Percentiles rank a stretch among this genome's conserved stretches.
Evolutionary conservation across 768 basidiomycete species (phyloP).

Genomic region (Trametes villosa): DNA sequence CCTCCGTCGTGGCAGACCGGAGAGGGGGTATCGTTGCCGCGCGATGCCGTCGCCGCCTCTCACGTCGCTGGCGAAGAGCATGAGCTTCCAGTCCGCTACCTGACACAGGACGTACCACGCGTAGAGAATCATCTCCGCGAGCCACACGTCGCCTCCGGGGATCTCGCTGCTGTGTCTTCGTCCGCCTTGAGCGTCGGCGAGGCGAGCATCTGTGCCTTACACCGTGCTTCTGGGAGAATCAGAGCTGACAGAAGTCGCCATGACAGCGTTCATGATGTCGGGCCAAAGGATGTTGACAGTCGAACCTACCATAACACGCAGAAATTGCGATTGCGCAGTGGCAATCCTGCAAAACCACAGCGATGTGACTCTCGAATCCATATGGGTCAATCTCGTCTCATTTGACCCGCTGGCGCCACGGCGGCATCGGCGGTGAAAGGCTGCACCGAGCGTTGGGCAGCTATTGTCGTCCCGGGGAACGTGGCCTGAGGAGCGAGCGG

Average conservation of each 20-base stretch:
- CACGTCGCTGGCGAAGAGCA: background rate
- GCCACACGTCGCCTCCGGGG: slow-evolving; percentile 10
- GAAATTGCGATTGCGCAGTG: too few relatives aligned
- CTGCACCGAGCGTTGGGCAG: background rate
- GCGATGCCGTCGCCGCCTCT: background rate
- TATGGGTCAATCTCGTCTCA: too few relatives aligned
- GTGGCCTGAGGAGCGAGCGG: too few relatives aligned
- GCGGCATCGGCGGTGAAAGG: background rate
- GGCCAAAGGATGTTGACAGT: background rate
- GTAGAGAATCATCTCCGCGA: background rate
- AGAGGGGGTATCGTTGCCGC: background rate
- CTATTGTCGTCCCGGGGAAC: background rate
- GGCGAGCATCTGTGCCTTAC: background rate
- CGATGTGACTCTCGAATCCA: too few relatives aligned
- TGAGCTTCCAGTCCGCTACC: background rate
- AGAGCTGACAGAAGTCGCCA: too few relatives aligned
- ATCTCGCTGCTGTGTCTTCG: background rate
- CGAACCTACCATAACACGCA: background rate
- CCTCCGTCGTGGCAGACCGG: too few relatives aligned
- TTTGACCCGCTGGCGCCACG: background rate
- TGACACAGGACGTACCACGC: background rate
- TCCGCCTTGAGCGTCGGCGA: slow-evolving; percentile 6
- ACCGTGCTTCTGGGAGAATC: background rate
- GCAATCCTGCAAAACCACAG: too few relatives aligned
- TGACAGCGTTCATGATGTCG: too few relatives aligned